These are phyloP conservation scores for Monosporascus sp. DNA, from an alignment of 2,329 filamentous ascomycete genomes.

Conservation along the genomic window DNA sequence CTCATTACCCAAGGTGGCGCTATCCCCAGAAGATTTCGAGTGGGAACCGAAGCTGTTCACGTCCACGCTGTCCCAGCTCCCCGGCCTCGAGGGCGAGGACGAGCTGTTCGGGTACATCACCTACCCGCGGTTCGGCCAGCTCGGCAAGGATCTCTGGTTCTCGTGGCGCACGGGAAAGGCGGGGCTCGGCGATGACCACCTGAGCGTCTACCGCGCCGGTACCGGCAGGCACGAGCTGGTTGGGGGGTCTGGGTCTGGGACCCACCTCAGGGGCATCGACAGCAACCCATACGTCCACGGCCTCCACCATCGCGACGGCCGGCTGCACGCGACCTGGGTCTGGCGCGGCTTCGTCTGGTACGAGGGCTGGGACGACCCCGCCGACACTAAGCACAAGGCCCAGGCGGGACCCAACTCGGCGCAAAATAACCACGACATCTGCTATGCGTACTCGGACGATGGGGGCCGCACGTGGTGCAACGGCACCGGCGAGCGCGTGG, in stretches of 20 bases:
- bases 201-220: conserved; percentile 36
- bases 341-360: conserved; percentile 43
- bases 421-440: conserved; percentile 44
- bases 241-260: conserved; percentile 14
- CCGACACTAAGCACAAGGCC: conserved; percentile 34
- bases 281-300: conserved; percentile 50
- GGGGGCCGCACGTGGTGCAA: conserved; percentile 37
- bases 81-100: conserved; percentile 24
- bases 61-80: conserved; percentile 28
- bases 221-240: conserved; percentile 32
- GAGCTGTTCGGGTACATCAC: conserved; percentile 35
- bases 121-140: conserved; percentile 42
- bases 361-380: conserved; percentile 34
- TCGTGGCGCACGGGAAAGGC: conserved; percentile 46
- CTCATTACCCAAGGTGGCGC: conserved; percentile 27
- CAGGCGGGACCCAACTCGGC: conserved; percentile 37
- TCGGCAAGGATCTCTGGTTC: conserved; percentile 34
- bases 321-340: conserved; percentile 42
- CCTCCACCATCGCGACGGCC: conserved; percentile 28
- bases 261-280: conserved; percentile 44
- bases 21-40: conserved; percentile 20
- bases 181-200: conserved; percentile 42
- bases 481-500: conserved; percentile 29
- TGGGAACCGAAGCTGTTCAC: conserved; percentile 33
- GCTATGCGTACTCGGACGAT: conserved; percentile 42